Percentiles rank a stretch among this genome's conserved stretches.
These are phyloP conservation scores for Neurospora intermedia DNA, from an alignment of 495 filamentous ascomycete genomes.

Conservation along the genomic window DNA sequence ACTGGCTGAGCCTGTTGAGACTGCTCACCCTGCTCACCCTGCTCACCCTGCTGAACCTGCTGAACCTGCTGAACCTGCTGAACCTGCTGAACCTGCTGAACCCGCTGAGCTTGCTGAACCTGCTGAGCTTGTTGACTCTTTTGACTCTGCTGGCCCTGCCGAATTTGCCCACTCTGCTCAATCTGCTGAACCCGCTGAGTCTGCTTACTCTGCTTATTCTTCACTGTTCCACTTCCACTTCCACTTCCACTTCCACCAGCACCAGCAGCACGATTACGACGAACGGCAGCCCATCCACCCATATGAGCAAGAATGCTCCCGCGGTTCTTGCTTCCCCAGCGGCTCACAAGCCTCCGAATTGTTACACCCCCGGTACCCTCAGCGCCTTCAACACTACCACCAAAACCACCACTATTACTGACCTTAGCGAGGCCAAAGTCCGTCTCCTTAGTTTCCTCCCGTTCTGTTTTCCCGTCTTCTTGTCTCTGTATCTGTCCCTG, in stretches of 20 bases:
- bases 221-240: neutral
- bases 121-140: neutral
- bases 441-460: neutral
- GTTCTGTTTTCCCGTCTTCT: neutral
- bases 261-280: neutral
- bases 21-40: neutral
- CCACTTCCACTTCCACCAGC: neutral
- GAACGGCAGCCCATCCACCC: neutral
- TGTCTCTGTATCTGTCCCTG: neutral
- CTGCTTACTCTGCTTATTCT: neutral
- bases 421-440: neutral
- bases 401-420: neutral
- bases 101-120: neutral
- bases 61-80: neutral
- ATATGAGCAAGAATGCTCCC: neutral
- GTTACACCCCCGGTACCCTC: neutral
- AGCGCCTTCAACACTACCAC: neutral
- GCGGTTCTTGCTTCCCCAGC: neutral
- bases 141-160: neutral
- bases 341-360: neutral
- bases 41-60: no score
- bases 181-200: neutral
- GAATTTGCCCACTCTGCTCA: neutral
- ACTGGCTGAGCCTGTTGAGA: neutral
- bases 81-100: neutral